phyloP scores from a whole-genome alignment of 1,284 basidiomycete species.

The Ustanciosporium gigantosporum region DNA sequence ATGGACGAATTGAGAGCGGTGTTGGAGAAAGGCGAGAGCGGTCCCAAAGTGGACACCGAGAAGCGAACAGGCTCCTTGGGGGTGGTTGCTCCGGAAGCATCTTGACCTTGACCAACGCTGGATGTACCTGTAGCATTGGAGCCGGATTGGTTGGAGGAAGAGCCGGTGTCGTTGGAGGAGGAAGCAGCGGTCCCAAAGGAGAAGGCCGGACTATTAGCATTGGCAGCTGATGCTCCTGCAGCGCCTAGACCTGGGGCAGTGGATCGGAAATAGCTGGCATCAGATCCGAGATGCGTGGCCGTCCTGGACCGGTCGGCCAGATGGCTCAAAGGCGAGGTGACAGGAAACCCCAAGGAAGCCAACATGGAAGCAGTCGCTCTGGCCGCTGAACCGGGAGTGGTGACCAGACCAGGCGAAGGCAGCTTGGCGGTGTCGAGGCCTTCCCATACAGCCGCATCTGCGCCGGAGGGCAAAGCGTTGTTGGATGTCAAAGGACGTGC shows the following conservation, averaged over 20 bases:
- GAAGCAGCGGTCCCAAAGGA: slow-evolving; percentile 26
- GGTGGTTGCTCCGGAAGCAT: slow-evolving; percentile 19
- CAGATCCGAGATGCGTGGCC: slow-evolving; percentile 15
- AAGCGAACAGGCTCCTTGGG: slow-evolving; percentile 54
- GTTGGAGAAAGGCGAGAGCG: slow-evolving; percentile 56
- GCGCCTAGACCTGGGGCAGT: slow-evolving; percentile 17
- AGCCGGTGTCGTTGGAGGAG: slow-evolving; percentile 10
- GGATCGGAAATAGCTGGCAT: slow-evolving; percentile 40
- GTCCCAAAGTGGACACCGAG: slow-evolving; percentile 43
- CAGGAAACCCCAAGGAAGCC: slow-evolving; percentile 32
- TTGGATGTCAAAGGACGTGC: slow-evolving; percentile 2
- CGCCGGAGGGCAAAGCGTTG: slow-evolving; percentile 9
- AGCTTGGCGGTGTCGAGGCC: slow-evolving; percentile 36
- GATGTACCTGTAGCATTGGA: slow-evolving; percentile 14
- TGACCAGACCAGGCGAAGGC: slow-evolving; percentile 32
- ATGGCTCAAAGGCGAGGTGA: slow-evolving; percentile 37
- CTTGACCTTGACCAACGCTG: slow-evolving; percentile 16
- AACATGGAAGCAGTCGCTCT: slow-evolving; percentile 29
- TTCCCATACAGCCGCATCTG: slow-evolving; percentile 44
- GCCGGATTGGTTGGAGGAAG: slow-evolving; percentile 10
- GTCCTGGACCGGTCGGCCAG: slow-evolving; percentile 29
- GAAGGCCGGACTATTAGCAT: slow-evolving; percentile 28
- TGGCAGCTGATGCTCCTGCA: slow-evolving; percentile 5
- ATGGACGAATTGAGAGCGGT: slow-evolving; percentile 55
- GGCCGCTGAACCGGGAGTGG: slow-evolving; percentile 27